These are phyloP conservation scores for Aspergillus cejpii DNA, from an alignment of 2,329 filamentous ascomycete genomes.

Conservation along the genomic window DNA sequence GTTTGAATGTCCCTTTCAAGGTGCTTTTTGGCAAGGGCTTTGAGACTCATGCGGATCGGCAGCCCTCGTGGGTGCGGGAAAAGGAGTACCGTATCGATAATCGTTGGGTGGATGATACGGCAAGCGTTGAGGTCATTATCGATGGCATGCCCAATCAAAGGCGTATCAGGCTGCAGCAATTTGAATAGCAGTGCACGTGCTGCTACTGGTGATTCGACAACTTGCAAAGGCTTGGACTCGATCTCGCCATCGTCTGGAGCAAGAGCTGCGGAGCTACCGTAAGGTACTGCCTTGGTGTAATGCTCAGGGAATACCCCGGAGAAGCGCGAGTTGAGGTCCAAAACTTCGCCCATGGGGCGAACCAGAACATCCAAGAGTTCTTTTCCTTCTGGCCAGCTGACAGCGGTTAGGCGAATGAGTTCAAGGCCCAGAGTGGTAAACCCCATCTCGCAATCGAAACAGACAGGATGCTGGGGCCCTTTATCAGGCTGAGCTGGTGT, in stretches of 20 bases:
- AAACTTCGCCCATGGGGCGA: conserved; percentile 69
- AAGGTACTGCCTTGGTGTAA: conserved; percentile 61
- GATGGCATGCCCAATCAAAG: conserved; percentile 84
- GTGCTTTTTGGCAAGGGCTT: conserved; percentile 61
- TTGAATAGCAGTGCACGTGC: conserved; percentile 74
- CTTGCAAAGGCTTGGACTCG: conserved; percentile 50
- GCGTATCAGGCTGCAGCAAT: conserved; percentile 67
- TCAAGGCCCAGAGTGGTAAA: conserved; percentile 87
- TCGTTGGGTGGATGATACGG: conserved; percentile 73
- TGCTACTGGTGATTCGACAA: conserved; percentile 66
- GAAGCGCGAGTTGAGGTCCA: conserved; percentile 88
- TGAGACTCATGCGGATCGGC: conserved; percentile 72
- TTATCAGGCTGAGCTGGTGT: conserved; percentile 53
- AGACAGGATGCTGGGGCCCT: conserved; percentile 48
- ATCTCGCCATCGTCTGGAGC: conserved; percentile 18
- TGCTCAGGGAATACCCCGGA: conserved; percentile 79
- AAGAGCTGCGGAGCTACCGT: conserved; percentile 27
- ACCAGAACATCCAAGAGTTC: conserved; percentile 78
- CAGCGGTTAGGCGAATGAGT: conserved; percentile 79
- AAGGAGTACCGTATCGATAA: conserved; percentile 79
- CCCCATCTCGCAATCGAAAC: conserved; percentile 96
- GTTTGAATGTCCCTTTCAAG: conserved; percentile 74
- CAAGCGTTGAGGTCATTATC: conserved; percentile 90
- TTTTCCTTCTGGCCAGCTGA: conserved; percentile 74
- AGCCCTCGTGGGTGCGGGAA: conserved; percentile 73